Evolutionary conservation across 495 filamentous ascomycete species (phyloP).

Genomic region (Jackrogersella minutella): DNA sequence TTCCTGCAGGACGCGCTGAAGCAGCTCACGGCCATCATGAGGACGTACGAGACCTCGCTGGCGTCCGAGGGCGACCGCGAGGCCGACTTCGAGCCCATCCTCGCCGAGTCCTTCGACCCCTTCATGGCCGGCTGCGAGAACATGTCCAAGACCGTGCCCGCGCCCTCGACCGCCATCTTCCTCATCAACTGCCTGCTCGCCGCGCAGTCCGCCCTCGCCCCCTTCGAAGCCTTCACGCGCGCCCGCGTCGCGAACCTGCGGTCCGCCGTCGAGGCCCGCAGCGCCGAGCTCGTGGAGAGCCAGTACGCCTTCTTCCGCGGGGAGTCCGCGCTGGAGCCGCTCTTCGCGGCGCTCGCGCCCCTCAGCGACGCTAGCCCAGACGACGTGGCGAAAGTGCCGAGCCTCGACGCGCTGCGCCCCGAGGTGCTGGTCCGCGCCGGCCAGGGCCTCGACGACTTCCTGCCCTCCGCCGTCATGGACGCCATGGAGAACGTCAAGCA

Average conservation of each 20-base stretch:
- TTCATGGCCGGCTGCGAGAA: slow-evolving; percentile 78
- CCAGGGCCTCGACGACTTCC: slow-evolving; percentile 86
- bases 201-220: slow-evolving; percentile 58
- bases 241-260: slow-evolving; percentile 55
- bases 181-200: slow-evolving; percentile 80
- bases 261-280: slow-evolving; percentile 52
- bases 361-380: slow-evolving; percentile 48
- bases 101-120: slow-evolving; percentile 84
- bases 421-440: slow-evolving; percentile 68
- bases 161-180: slow-evolving; percentile 74
- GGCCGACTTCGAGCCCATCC: slow-evolving; percentile 77
- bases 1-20: slow-evolving; percentile 85
- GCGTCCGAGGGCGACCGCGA: slow-evolving; percentile 63
- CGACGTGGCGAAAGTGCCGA: slow-evolving; percentile 47
- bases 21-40: slow-evolving; percentile 75
- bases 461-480: slow-evolving; percentile 93
- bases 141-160: slow-evolving; percentile 66
- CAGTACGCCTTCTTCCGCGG: slow-evolving; percentile 75
- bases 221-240: slow-evolving; percentile 64
- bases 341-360: slow-evolving; percentile 67
- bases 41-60: slow-evolving; percentile 83
- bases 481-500: slow-evolving; percentile 79
- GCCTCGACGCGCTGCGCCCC: slow-evolving; percentile 66
- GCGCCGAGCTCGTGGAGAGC: slow-evolving; percentile 59
- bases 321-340: slow-evolving; percentile 73